Evolutionary conservation across 2,329 filamentous ascomycete genomes (phyloP).

Genomic region (Fusarium sp.): DNA sequence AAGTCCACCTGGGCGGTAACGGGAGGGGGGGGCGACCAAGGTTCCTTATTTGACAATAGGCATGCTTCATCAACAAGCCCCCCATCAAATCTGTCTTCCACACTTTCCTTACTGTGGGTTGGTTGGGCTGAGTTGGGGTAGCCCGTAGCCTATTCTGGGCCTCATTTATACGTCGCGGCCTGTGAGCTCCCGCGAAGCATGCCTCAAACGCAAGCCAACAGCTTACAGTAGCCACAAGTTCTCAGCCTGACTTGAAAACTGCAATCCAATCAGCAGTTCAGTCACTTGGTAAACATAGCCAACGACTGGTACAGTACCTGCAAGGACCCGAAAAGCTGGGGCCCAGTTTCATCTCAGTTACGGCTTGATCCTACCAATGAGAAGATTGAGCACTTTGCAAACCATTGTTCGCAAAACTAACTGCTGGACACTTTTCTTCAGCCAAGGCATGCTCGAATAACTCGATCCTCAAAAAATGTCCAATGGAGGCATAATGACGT

Average conservation of each 20-base stretch:
- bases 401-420: neutral
- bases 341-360: conserved; percentile 17
- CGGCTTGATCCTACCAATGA: conserved; percentile 19
- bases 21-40: conserved; percentile 48
- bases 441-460: neutral
- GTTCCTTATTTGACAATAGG: conserved; percentile 55
- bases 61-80: conserved; percentile 30
- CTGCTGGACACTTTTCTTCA: conserved; percentile 1
- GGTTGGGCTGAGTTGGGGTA: conserved; percentile 14
- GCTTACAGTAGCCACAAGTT: conserved; percentile 18
- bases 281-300: conserved; percentile 1
- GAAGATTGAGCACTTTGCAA: neutral
- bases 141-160: conserved; percentile 24
- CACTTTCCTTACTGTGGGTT: conserved; percentile 21
- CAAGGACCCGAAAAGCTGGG: conserved; percentile 30
- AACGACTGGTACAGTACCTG: conserved; percentile 8
- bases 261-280: conserved; percentile 9
- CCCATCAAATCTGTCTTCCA: conserved; percentile 13
- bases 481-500: conserved; percentile 11
- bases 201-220: conserved; percentile 24
- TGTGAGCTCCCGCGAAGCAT: conserved; percentile 23
- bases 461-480: neutral
- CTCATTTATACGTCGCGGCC: conserved; percentile 29
- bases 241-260: conserved; percentile 1
- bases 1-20: conserved; percentile 40